phyloP scores from a whole-genome alignment of 768 basidiomycete species.

The Tylopilus plumbeoviolaceoides region DNA sequence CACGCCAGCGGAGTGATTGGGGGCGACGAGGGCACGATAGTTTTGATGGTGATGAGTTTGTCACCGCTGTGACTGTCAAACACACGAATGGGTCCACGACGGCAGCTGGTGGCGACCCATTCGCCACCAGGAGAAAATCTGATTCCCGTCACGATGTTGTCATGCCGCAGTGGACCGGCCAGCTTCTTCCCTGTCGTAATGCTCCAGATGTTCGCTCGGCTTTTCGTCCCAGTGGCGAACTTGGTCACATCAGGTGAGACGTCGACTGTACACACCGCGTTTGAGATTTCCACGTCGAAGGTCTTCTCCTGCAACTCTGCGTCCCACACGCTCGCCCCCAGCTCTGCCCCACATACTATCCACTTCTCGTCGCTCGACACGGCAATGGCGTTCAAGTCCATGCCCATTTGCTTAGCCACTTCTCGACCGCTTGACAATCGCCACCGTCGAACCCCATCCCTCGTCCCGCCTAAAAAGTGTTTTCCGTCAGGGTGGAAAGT shows the following conservation, averaged over 20 bases:
- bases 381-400: background rate
- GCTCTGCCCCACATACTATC: background rate
- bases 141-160: background rate
- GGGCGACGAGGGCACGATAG: background rate
- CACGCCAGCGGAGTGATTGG: background rate
- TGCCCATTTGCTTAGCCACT: background rate
- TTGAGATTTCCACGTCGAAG: background rate
- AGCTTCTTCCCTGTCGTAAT: background rate
- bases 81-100: background rate
- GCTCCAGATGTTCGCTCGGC: background rate
- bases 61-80: background rate
- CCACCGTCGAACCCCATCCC: background rate
- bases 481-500: constrained; percentile 1
- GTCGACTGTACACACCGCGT: background rate
- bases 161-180: background rate
- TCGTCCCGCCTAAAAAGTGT: background rate
- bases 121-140: background rate
- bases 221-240: background rate
- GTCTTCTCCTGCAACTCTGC: background rate
- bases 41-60: background rate
- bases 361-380: background rate
- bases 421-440: background rate
- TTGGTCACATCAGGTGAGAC: background rate
- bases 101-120: background rate
- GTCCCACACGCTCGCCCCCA: background rate